Conservation (phyloP, 148 eudicot species). For the Nyssa sinensis region DNA sequence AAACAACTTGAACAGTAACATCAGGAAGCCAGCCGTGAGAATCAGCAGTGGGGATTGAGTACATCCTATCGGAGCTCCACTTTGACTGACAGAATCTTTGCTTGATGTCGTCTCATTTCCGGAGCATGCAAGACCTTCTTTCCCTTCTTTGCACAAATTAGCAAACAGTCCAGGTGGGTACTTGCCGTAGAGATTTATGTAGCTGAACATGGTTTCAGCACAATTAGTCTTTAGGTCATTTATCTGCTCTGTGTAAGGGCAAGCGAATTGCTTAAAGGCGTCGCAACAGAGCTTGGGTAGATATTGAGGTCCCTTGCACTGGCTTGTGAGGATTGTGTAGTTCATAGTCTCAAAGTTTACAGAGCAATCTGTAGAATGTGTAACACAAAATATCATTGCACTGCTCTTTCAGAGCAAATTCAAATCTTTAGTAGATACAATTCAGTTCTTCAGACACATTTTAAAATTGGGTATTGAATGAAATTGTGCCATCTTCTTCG, state of each 20-base stretch:
- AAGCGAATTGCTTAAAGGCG: conserved; percentile 54
- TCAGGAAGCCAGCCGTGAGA: conserved; percentile 13
- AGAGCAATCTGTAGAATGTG: conserved; percentile 48
- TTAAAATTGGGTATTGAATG: too few relatives aligned
- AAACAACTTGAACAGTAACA: conserved; percentile 16
- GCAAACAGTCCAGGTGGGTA: conserved; percentile 82
- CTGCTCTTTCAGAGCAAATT: neutral
- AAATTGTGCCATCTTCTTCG: too few relatives aligned
- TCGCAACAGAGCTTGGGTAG: conserved; percentile 37
- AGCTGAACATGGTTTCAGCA: conserved; percentile 69
- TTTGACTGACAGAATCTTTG: neutral
- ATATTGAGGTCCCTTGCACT: conserved; percentile 83
- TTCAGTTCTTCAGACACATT: neutral
- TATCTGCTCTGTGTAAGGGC: conserved; percentile 42
- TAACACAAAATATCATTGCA: neutral
- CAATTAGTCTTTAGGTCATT: conserved; percentile 50
- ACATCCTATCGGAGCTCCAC: neutral
- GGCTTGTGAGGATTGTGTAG: conserved; percentile 79
- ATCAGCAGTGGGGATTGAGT: conserved; percentile 8
- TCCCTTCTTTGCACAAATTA: conserved; percentile 51
- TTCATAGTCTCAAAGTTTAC: conserved; percentile 65
- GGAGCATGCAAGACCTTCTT: conserved; percentile 53
- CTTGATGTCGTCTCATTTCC: neutral
- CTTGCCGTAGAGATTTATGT: conserved; percentile 66
- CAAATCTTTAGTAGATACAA: neutral